Conservation (phyloP, 345 rosid species). For the Rhizophora apiculata region DNA sequence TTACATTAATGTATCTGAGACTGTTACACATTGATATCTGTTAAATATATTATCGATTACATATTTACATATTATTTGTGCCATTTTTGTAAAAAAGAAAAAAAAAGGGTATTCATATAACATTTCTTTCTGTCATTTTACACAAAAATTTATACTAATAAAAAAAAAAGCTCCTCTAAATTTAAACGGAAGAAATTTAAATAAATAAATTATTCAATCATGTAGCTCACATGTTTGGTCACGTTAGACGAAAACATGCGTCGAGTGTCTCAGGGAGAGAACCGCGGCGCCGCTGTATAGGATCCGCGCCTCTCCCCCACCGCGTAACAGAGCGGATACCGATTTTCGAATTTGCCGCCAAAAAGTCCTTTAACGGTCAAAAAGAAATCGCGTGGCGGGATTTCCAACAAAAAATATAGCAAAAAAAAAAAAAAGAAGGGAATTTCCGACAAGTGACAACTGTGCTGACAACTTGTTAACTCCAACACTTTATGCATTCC, state of each 20-base stretch:
- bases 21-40: too few species aligned
- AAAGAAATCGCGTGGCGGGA: constrained; percentile 11
- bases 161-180: not conserved
- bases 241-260: constrained; percentile 37
- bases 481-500: too few species aligned
- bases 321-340: not conserved
- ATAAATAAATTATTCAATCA: not conserved
- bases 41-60: too few species aligned
- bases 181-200: not conserved
- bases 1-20: too few species aligned
- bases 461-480: too few species aligned
- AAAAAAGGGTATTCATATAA: too few species aligned
- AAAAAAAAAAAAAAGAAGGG: not conserved
- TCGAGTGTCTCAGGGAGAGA: constrained; percentile 40
- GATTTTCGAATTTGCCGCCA: constrained; percentile 48
- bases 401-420: constrained; percentile 10
- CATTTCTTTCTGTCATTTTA: too few species aligned
- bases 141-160: not conserved
- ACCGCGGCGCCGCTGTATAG: constrained; percentile 39
- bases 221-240: constrained; percentile 13
- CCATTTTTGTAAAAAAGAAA: too few species aligned
- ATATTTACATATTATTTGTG: too few species aligned
- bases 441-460: too few species aligned
- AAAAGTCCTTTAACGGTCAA: constrained; percentile 36
- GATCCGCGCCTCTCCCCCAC: constrained; percentile 6